These are phyloP conservation scores for Begonia masoniana DNA, from an alignment of 306 rosid species.

Conservation along the genomic window DNA sequence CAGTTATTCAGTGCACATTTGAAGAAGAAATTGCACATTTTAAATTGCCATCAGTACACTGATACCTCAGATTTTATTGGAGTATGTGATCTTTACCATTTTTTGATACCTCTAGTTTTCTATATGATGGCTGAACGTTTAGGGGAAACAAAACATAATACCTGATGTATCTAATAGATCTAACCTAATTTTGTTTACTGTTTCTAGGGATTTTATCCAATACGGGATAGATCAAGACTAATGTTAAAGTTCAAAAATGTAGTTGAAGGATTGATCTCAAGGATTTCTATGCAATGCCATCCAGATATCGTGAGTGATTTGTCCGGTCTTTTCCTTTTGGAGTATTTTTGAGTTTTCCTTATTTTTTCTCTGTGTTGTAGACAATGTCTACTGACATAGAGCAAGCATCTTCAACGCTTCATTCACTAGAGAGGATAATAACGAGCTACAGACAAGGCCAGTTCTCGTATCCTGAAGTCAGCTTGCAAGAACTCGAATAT, in stretches of 20 bases:
- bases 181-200: background rate
- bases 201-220: constrained; percentile 69
- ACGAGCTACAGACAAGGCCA: constrained; percentile 28
- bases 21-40: constrained; percentile 53
- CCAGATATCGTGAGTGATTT: constrained; percentile 33
- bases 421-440: constrained; percentile 28
- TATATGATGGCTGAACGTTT: background rate
- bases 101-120: background rate
- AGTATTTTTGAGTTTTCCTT: constrained; percentile 1
- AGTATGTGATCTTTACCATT: constrained; percentile 36
- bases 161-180: no score
- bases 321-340: constrained; percentile 1
- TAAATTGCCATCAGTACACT: constrained; percentile 90
- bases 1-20: constrained; percentile 60
- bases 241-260: constrained; percentile 31
- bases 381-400: constrained; percentile 57
- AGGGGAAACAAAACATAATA: no score
- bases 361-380: constrained; percentile 18
- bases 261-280: constrained; percentile 35
- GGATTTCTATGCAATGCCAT: constrained; percentile 26
- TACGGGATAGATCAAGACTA: constrained; percentile 64
- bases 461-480: constrained; percentile 16
- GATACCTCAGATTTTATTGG: constrained; percentile 97
- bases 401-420: constrained; percentile 45
- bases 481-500: constrained; percentile 23